Percentiles rank a stretch among this genome's conserved stretches.
Evolutionary conservation across 1,284 basidiomycete species (phyloP).

Genomic region (Apiotrichum mycotoxinovorans): DNA sequence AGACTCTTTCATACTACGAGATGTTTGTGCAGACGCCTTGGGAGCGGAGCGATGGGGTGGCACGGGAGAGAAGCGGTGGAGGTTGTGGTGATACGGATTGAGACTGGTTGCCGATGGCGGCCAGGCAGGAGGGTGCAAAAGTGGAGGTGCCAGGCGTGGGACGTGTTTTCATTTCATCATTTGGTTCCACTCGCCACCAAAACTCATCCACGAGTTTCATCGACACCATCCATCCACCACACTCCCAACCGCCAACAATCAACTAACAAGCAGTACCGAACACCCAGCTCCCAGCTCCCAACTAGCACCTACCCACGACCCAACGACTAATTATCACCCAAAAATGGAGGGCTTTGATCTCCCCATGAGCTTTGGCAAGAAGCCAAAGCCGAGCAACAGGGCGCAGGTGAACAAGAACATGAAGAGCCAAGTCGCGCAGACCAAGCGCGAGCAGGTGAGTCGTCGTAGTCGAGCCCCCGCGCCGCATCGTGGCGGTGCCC

Average conservation of each 20-base stretch:
- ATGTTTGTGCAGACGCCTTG: constrained; percentile 10
- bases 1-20: constrained; percentile 9
- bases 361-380: constrained; percentile 52
- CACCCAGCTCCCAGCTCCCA: no score
- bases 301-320: neutral
- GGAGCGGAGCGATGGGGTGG: no score
- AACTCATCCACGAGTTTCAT: no score
- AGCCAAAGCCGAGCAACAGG: constrained; percentile 32
- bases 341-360: constrained; percentile 48
- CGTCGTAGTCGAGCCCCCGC: constrained; percentile 8
- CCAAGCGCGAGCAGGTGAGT: constrained; percentile 34
- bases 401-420: constrained; percentile 20
- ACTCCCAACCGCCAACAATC: no score
- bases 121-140: no score
- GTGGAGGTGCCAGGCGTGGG: no score
- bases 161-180: no score
- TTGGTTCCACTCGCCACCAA: neutral
- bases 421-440: constrained; percentile 43
- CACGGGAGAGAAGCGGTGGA: no score
- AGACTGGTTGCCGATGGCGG: no score
- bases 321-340: neutral
- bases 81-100: no score
- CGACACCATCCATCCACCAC: no score
- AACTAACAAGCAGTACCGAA: no score
- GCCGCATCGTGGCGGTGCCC: neutral